phyloP scores from a whole-genome alignment of 495 filamentous ascomycete genomes.

The Xylaria scruposa region DNA sequence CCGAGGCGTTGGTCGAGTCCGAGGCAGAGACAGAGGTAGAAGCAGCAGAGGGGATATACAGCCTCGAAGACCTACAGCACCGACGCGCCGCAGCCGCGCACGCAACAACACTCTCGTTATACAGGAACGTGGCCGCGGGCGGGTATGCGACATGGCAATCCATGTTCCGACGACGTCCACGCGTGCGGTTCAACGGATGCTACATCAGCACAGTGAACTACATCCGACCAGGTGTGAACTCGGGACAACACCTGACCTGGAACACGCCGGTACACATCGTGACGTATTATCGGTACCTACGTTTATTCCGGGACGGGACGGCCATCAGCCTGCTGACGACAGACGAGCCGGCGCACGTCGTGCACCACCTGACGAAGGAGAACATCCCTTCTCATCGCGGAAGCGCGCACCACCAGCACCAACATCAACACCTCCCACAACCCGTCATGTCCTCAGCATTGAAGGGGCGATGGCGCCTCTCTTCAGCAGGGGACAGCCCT shows the following conservation, averaged over 20 bases:
- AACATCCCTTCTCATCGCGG: conserved; percentile 38
- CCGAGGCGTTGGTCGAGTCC: conserved; percentile 38
- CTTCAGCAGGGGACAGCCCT: conserved; percentile 32
- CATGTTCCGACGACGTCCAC: conserved; percentile 82
- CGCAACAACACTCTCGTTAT: conserved; percentile 47
- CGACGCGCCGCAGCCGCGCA: conserved; percentile 40
- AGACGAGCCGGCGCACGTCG: conserved; percentile 81
- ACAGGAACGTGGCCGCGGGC: conserved; percentile 40
- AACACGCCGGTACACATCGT: conserved; percentile 91
- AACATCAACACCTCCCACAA: conserved; percentile 27
- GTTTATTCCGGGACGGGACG: conserved; percentile 91
- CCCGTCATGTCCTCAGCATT: conserved; percentile 43
- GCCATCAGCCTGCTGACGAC: conserved; percentile 79
- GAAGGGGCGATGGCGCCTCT: conserved; percentile 50
- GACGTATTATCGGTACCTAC: conserved; percentile 95
- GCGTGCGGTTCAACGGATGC: conserved; percentile 90
- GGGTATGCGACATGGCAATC: conserved; percentile 59
- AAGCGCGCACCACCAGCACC: conserved; percentile 22
- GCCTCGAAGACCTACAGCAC: conserved; percentile 36
- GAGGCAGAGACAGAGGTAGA: not conserved
- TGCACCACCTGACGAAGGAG: conserved; percentile 68
- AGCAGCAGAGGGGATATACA: conserved; percentile 24
- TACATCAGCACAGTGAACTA: conserved; percentile 99
- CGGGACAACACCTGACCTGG: conserved; percentile 66
- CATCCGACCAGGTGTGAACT: conserved; percentile 74